phyloP scores from a whole-genome alignment of 495 filamentous ascomycete genomes.

The Penicillium desertorum region DNA sequence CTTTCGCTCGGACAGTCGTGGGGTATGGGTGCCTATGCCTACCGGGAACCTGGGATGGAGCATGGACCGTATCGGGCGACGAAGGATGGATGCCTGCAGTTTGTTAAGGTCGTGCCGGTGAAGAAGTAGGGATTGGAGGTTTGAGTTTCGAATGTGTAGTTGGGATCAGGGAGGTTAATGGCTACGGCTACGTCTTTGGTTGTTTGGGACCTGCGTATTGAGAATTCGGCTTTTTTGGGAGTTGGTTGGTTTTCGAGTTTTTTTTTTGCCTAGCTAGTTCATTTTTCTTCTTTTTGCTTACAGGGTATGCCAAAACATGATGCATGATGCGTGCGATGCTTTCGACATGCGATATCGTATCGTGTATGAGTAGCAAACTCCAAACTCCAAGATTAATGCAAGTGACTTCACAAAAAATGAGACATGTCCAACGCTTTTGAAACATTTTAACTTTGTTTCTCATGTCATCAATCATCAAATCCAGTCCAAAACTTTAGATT shows the following conservation, averaged over 20 bases:
- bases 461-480: constrained; percentile 12
- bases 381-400: neutral
- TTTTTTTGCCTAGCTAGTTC: neutral
- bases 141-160: neutral
- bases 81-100: constrained; percentile 26
- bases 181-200: neutral
- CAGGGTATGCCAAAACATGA: constrained; percentile 1
- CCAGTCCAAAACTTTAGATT: neutral
- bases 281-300: neutral
- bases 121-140: neutral
- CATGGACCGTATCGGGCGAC: constrained; percentile 26
- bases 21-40: constrained; percentile 29
- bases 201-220: neutral
- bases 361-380: neutral
- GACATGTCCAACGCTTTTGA: constrained; percentile 5
- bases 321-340: neutral
- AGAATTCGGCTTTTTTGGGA: neutral
- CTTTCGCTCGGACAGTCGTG: constrained; percentile 22
- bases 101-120: constrained; percentile 22
- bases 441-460: constrained; percentile 2
- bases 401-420: neutral
- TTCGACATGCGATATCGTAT: neutral
- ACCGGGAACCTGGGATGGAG: constrained; percentile 25
- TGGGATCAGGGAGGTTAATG: neutral
- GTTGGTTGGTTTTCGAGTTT: too few species aligned